A percentile compares a stretch with the other conserved stretches of the same genome.
Conservation (phyloP, 129 eudicot species). For the Chrysanthemum seticuspe region DNA sequence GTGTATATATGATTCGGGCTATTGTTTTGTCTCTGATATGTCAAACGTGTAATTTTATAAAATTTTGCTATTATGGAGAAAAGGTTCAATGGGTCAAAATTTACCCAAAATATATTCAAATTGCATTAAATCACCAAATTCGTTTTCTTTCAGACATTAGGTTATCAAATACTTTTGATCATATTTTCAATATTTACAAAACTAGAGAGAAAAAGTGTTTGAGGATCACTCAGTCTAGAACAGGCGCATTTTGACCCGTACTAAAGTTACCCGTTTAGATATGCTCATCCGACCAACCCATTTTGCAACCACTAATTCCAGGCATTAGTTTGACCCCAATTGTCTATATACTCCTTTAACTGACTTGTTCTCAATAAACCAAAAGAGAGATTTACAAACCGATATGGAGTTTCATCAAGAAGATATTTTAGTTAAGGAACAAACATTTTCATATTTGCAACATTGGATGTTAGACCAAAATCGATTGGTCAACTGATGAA, state of each 20-base stretch:
- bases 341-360: not conserved
- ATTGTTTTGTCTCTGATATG: not conserved
- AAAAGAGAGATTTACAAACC: not conserved
- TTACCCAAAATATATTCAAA: not conserved
- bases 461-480: not conserved
- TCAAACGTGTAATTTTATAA: not conserved
- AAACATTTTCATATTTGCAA: too few species aligned
- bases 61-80: not conserved
- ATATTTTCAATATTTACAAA: not conserved
- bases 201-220: not conserved
- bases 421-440: too few species aligned
- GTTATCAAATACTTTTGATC: not conserved
- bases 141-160: not conserved
- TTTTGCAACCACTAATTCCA: too few species aligned
- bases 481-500: not conserved
- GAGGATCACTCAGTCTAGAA: not conserved
- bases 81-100: not conserved
- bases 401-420: conserved; percentile 52
- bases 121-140: not conserved
- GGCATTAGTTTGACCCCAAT: too few species aligned
- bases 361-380: not conserved
- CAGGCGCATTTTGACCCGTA: not conserved
- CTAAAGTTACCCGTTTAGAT: not conserved
- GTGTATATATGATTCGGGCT: not conserved
- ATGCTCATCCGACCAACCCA: too few species aligned